Evolutionary conservation across 495 filamentous ascomycete genomes (phyloP).

Genomic region (Xylaria cubensis): DNA sequence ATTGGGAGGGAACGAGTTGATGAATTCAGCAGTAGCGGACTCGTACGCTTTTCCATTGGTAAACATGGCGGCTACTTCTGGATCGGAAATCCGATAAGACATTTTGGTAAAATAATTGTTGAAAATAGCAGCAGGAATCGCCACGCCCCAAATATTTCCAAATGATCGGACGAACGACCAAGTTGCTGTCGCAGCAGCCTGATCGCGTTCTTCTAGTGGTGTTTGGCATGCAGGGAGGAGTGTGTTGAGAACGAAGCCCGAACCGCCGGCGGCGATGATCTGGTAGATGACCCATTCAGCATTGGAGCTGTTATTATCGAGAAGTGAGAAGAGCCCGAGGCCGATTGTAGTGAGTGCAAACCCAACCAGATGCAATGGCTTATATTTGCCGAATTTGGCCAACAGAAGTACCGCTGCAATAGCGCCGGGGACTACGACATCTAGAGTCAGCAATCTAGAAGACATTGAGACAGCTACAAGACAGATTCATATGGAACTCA

Average conservation of each 20-base stretch:
- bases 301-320: not conserved
- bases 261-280: not conserved
- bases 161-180: not conserved
- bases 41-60: not conserved
- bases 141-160: not conserved
- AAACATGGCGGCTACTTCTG: not conserved
- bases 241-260: not conserved
- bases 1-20: not conserved
- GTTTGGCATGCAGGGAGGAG: not conserved
- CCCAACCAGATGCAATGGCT: not conserved
- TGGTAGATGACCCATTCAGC: not conserved
- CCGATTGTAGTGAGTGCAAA: not conserved
- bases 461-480: no score
- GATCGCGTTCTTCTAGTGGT: not conserved
- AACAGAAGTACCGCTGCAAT: not conserved
- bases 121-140: not conserved
- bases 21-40: not conserved
- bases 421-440: not conserved
- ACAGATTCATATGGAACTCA: not conserved
- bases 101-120: not conserved
- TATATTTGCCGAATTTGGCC: not conserved
- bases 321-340: not conserved
- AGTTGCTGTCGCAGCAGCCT: not conserved
- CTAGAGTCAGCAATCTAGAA: no score
- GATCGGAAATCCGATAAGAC: not conserved